Evolutionary conservation across 495 filamentous ascomycete species (phyloP).

Genomic region (Trypethelium eluteriae): DNA sequence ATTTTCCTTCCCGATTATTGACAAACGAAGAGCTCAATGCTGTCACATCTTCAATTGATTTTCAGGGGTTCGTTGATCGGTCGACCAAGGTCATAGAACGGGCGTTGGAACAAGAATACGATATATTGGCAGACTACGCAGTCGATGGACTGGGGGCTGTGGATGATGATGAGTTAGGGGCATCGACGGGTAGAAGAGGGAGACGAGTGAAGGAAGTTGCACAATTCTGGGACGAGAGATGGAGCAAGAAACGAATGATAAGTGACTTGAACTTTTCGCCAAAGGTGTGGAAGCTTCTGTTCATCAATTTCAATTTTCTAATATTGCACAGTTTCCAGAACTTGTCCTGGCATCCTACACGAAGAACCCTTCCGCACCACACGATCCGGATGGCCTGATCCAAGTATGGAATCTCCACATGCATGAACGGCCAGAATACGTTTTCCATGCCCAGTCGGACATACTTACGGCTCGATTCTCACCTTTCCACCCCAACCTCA

Average conservation of each 20-base stretch:
- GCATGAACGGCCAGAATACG: conserved; percentile 86
- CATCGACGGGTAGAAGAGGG: conserved; percentile 62
- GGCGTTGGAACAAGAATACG: conserved; percentile 86
- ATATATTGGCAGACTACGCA: conserved; percentile 91
- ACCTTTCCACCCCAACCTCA: conserved; percentile 90
- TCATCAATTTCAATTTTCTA: conserved; percentile 3
- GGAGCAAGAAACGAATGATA: conserved; percentile 96
- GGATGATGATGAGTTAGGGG: conserved; percentile 60
- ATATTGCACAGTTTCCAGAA: conserved; percentile 61
- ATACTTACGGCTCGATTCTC: conserved; percentile 94
- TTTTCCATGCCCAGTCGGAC: conserved; percentile 93
- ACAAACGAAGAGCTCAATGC: conserved; percentile 82
- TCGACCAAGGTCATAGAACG: conserved; percentile 97
- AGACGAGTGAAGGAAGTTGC: conserved; percentile 76
- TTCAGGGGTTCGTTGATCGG: conserved; percentile 88
- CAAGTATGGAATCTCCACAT: conserved; percentile 97
- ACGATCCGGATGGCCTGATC: conserved; percentile 89
- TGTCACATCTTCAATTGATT: conserved; percentile 85
- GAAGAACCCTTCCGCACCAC: conserved; percentile 88
- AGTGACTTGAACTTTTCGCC: conserved; percentile 87
- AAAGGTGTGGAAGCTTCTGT: conserved; percentile 48
- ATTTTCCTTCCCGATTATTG: conserved; percentile 72
- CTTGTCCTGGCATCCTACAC: conserved; percentile 90
- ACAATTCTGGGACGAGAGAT: conserved; percentile 89
- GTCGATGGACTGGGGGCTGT: conserved; percentile 59